Base-by-base conservation (phyloP, 2,329 filamentous ascomycete species). In the Drechmeria coniospora region DNA sequence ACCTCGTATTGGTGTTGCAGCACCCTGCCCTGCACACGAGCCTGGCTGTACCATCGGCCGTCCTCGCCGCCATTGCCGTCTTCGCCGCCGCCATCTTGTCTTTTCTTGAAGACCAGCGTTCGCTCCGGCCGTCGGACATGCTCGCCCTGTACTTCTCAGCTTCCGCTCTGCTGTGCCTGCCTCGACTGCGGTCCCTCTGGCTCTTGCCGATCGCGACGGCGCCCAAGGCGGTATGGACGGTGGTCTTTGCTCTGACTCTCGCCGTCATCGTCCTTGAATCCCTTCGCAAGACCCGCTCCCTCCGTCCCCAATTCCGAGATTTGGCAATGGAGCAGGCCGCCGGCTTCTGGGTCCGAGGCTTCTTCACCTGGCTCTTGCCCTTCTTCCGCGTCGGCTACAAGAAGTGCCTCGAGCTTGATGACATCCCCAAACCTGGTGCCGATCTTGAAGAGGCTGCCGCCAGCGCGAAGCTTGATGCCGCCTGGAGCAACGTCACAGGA, bases 61-160 rank as follows among this genome's bases (percentile, higher is more conserved):
- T 28, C 20, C 15, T 28, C 13, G 20, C 19, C 14, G 1, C 15
- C 8, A 15, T 10, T 5, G 17, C 26, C 8, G 20, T 28, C 11
- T 15, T n/a, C 4, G 19, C 19, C 15, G 26, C 14, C 3, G 14
- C 19, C 11, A 14, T 23, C 8, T 21, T 28, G 7, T 28, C 26
- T 2, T 18, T 28, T n/a, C 6, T 22, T n/a, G 26, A 23, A n/a
- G 26, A 28, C 26, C 26, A 28, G 15, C 20, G 26, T n/a, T 28
- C 26, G 4, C 26, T 15, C 1, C 26, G 14, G 5, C 26, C 26
- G 6, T 28, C 26, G 4, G 26, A 28, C 15, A 11, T 28, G 3
- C n/a, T 28, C 13, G 26, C 22, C 7, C 19, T 28, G n/a, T 28
- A 28, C 26, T 28, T 28, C 17, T 22, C 26, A 14, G 20, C 26